Evolutionary conservation across 441 rosid genomes (phyloP).

Genomic region (Brassica hybrid): DNA sequence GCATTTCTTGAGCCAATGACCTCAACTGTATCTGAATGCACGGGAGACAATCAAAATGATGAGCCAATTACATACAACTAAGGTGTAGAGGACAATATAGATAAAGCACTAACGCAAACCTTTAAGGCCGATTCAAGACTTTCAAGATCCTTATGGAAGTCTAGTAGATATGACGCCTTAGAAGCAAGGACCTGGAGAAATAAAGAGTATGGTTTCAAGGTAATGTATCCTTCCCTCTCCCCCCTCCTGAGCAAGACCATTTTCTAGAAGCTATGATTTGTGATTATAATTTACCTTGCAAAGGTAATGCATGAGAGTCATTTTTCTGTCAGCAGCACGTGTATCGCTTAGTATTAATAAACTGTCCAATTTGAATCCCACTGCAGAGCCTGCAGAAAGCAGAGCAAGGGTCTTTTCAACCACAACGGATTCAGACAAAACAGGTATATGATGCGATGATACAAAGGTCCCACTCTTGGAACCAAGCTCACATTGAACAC

Average conservation of each 20-base stretch:
- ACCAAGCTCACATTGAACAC: slow-evolving; percentile 12
- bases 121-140: slow-evolving; percentile 88
- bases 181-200: slow-evolving; percentile 72
- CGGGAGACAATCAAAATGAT: slow-evolving; percentile 19
- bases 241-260: too few relatives aligned
- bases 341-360: slow-evolving; percentile 90
- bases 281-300: slow-evolving; percentile 68
- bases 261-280: neutral
- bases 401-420: slow-evolving; percentile 27
- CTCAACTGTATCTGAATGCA: slow-evolving; percentile 89
- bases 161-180: slow-evolving; percentile 72
- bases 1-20: slow-evolving; percentile 97
- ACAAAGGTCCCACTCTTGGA: neutral
- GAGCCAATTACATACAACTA: slow-evolving; percentile 6
- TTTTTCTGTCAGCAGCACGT: slow-evolving; percentile 87
- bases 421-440: slow-evolving; percentile 7
- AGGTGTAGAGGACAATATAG: neutral
- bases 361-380: slow-evolving; percentile 98
- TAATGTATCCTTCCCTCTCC: neutral
- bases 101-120: slow-evolving; percentile 50
- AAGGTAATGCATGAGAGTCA: slow-evolving; percentile 98
- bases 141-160: slow-evolving; percentile 80
- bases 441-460: slow-evolving; percentile 7
- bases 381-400: slow-evolving; percentile 76
- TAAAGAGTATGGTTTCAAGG: slow-evolving; percentile 35